Base-by-base conservation (phyloP, 345 rosid species). In the Eucalyptus sp. region DNA sequence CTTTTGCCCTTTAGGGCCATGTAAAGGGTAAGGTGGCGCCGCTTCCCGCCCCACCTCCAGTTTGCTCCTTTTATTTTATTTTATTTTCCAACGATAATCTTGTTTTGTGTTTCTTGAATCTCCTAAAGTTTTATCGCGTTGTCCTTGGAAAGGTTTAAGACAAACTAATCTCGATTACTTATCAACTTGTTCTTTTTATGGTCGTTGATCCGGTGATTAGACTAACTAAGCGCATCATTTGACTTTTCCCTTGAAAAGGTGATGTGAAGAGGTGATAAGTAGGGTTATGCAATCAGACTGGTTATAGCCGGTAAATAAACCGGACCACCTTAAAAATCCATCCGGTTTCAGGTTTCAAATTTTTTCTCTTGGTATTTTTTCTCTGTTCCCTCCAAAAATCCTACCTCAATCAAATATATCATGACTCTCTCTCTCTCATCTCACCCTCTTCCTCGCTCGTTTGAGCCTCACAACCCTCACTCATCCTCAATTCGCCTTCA, bases 391-490 rank as follows among this genome's bases (percentile, higher is more conserved):
- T 52, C 25, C 25, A 52, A 52, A 18, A 52, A 52, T 52, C 25
- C 58, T 52, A 18, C 10, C 24, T 18, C 56, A 18, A 52, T 52
- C 56, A 52, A 52, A 52, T 52, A 3, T 52, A 52, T 52, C 56
- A 52, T 18, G 2, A 51, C 10, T 52, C 24, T 18, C 58, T 51
- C 54, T 52, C 24, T 50, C 54, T 51, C 52, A 17, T 50, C 52
- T 15, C 52, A 6, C 54, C 16, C 54, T 50, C 54, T 51, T 0
- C 0, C 56, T 52, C 1, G 0, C 56, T 52, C 3, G 24, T 3
- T 52, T 20, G 58, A 20, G 58, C 58, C 25, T 52, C 58, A 52
- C 58, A 7, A 18, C 58, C 58, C 58, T 52, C 25, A 52, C 10
- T 52, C 58, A 52, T 52, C 20, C 58, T 52, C 58, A 52, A 52